Base-by-base conservation (phyloP, 2,329 filamentous ascomycete genomes). In the Aspergillus hiratsukae region DNA sequence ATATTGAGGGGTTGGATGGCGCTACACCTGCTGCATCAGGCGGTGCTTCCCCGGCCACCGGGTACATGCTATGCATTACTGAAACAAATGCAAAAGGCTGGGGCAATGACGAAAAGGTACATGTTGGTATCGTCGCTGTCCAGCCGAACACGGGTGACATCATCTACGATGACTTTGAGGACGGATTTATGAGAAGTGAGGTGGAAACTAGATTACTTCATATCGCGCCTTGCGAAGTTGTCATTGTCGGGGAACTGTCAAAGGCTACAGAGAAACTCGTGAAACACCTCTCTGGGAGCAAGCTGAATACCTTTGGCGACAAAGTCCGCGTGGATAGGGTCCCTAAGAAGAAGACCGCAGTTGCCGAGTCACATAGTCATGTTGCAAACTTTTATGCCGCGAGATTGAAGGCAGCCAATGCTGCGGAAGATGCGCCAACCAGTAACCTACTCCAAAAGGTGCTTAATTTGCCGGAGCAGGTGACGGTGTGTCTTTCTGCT, bases 101-200 rank as follows among this genome's bases (percentile, higher is more conserved):
- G 74, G 91, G 91, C 1, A 92, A 90, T 0, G 93, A 97, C 68
- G 94, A 99, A 71, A 96, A 90, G 68, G 93, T 97, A 1, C 85
- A 94, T 55, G 87, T 97, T 25, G 94, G 94, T 1, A 85, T 99
- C 56, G 81, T 99, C 23, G 94, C 94, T 27, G 94, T 99, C 4
- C 94, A 99, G 67, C 94, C 94, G 8, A 89, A 91, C 1, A 99
- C 94, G 0, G 94, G 94, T 55, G 93, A 97, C 71, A 91, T 99
- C 65, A 88, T 97, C 55, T 95, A 97, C 66, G 94, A 99, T 68
- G 87, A 88, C 57, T 99, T 99, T 65, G 91, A 97, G 65, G 94
- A 99, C 68, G 91, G 93, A 1, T 97, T 97, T 75, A 96, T 99
- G 93, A 83, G 94, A 50, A 91, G 88, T 66, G 94, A 99, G 71